phyloP scores from a whole-genome alignment of 345 rosid species.

The Mangifera indica region DNA sequence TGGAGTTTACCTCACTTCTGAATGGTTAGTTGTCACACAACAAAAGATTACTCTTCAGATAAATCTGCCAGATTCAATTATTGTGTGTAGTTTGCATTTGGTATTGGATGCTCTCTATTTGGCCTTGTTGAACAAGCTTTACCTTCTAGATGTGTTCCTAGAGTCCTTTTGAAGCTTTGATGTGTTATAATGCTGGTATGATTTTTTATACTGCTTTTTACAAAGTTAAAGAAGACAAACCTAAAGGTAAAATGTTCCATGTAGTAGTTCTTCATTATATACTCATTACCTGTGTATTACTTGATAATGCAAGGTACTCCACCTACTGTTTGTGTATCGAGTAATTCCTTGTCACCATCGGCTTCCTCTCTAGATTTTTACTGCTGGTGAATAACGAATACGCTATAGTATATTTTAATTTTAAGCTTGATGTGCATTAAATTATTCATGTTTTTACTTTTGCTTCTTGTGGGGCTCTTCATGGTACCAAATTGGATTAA shows the following conservation, averaged over 20 bases:
- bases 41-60: conserved; percentile 5
- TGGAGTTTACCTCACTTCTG: conserved; percentile 18
- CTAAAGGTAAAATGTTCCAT: neutral
- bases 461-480: neutral
- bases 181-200: neutral
- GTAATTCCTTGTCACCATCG: no score
- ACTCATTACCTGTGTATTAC: neutral
- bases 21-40: neutral
- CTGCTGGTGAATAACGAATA: neutral
- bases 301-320: no score
- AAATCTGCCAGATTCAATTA: neutral
- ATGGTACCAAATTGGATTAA: neutral
- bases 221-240: neutral
- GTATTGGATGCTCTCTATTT: conserved; percentile 13
- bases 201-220: neutral
- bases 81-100: neutral
- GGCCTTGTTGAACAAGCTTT: conserved; percentile 16
- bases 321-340: neutral
- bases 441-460: neutral
- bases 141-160: conserved; percentile 8
- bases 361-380: neutral
- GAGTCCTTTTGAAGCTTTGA: conserved; percentile 7
- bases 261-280: neutral
- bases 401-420: neutral
- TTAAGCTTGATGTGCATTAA: neutral